These are phyloP conservation scores for Wickerhamomyces hampshirensis DNA, from an alignment of 805 yeast species.

Conservation along the genomic window DNA sequence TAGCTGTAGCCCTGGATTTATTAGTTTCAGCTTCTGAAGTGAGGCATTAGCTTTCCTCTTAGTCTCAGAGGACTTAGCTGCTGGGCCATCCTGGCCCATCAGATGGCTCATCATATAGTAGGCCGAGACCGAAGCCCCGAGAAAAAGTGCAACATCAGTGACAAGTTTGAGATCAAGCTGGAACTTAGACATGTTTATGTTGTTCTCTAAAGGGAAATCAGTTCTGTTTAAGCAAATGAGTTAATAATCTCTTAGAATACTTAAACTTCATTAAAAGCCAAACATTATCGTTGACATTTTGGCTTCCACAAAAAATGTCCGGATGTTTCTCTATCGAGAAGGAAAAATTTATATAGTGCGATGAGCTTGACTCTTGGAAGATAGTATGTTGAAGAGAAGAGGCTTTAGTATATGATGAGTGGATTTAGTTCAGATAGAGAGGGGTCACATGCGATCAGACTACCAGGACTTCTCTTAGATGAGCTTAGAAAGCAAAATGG, in stretches of 20 bases:
- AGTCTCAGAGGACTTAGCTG: slow-evolving; percentile 50
- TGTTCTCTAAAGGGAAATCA: too few relatives aligned
- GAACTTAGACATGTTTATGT: slow-evolving; percentile 8
- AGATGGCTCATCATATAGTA: slow-evolving; percentile 53
- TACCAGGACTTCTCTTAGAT: slow-evolving; percentile 52
- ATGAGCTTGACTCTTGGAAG: too few relatives aligned
- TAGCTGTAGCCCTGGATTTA: slow-evolving; percentile 54
- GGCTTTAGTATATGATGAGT: neutral
- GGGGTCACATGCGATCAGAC: slow-evolving; percentile 40
- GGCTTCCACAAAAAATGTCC: neutral
- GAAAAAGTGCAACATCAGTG: slow-evolving; percentile 43
- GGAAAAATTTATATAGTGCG: slow-evolving; percentile 8
- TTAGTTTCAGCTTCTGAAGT: slow-evolving; percentile 49
- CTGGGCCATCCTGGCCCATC: slow-evolving; percentile 38
- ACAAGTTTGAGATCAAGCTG: slow-evolving; percentile 35
- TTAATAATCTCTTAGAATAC: neutral
- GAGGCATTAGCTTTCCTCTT: slow-evolving; percentile 57
- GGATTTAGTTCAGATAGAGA: slow-evolving; percentile 7
- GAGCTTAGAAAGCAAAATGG: slow-evolving; percentile 35
- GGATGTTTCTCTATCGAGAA: slow-evolving; percentile 1
- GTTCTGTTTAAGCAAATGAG: neutral
- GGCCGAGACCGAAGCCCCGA: slow-evolving; percentile 66
- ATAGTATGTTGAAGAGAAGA: neutral
- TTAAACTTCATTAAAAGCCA: neutral
- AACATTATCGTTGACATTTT: too few relatives aligned